These are phyloP conservation scores for Penicillium sclerotigenum DNA, from an alignment of 2,329 filamentous ascomycete genomes.

Conservation along the genomic window DNA sequence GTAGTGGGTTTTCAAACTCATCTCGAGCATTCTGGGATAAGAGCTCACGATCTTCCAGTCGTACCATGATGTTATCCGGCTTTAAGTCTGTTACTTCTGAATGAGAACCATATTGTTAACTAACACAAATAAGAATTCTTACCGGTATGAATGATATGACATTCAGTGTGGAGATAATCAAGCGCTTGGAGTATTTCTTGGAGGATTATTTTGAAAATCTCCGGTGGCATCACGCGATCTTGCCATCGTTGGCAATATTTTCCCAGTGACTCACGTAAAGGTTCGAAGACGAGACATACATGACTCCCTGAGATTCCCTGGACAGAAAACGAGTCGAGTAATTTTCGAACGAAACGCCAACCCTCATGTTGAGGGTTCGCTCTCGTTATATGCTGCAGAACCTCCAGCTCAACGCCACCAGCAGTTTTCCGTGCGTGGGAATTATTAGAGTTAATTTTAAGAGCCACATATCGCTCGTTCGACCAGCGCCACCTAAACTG, in stretches of 20 bases:
- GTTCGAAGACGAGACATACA: constrained; percentile 29
- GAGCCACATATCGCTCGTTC: constrained; percentile 30
- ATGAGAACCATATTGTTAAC: constrained; percentile 3
- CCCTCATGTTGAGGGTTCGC: constrained; percentile 32
- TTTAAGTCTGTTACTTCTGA: constrained; percentile 36
- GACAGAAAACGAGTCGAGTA: constrained; percentile 33
- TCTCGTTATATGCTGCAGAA: constrained; percentile 24
- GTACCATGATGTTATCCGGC: constrained; percentile 43
- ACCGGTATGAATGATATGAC: constrained; percentile 45
- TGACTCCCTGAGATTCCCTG: constrained; percentile 16
- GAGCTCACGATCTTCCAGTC: constrained; percentile 26
- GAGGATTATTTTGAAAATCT: constrained; percentile 34
- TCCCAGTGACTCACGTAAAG: constrained; percentile 33
- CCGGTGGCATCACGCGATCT: constrained; percentile 26
- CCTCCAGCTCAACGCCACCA: constrained; percentile 26
- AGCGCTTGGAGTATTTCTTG: constrained; percentile 40
- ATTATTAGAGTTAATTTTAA: constrained; percentile 32
- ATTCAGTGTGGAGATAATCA: constrained; percentile 45
- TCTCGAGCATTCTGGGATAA: constrained; percentile 24
- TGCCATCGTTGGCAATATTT: constrained; percentile 26
- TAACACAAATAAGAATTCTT: constrained; percentile 6
- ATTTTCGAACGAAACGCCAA: constrained; percentile 29
- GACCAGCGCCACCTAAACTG: constrained; percentile 26
- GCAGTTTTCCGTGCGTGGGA: constrained; percentile 6
- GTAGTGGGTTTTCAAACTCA: constrained; percentile 29